A percentile compares a stretch with the other conserved stretches of the same genome.
These are phyloP conservation scores for Incumbomyces delicatus DNA, from an alignment of 2,329 filamentous ascomycete genomes.

Conservation along the genomic window DNA sequence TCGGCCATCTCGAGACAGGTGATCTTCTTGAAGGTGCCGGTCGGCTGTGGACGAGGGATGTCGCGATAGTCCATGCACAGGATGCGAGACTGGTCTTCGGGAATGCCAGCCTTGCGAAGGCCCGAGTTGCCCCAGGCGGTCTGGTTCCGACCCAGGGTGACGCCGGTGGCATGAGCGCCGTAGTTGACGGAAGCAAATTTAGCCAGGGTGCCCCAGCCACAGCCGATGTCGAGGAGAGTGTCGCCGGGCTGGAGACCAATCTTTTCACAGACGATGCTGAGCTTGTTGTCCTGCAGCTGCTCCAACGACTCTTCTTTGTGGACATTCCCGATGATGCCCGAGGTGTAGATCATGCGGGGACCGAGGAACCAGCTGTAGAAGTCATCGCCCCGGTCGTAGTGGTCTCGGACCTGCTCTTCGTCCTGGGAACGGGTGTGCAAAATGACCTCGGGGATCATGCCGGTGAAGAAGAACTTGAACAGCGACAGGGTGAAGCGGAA, in stretches of 20 bases:
- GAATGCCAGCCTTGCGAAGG: conserved; percentile 68
- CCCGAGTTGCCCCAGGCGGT: conserved; percentile 93
- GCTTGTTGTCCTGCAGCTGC: conserved; percentile 95
- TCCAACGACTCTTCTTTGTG: conserved; percentile 83
- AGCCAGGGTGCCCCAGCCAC: conserved; percentile 93
- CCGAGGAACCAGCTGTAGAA: conserved; percentile 99
- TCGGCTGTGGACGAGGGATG: conserved; percentile 59
- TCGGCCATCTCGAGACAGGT: conserved; percentile 98
- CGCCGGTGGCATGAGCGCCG: conserved; percentile 72
- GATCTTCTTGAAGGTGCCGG: conserved; percentile 82
- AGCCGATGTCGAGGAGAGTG: conserved; percentile 84
- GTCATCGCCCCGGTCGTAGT: conserved; percentile 96
- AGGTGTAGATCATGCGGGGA: conserved; percentile 98
- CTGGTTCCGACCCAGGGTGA: conserved; percentile 92
- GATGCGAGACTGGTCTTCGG: conserved; percentile 82
- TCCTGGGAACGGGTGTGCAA: conserved; percentile 90
- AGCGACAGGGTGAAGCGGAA: conserved; percentile 81
- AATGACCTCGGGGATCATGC: conserved; percentile 80
- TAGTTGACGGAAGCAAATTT: conserved; percentile 91
- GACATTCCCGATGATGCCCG: conserved; percentile 82
- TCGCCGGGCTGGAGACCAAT: conserved; percentile 75
- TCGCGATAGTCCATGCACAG: conserved; percentile 97
- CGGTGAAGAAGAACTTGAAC: conserved; percentile 79
- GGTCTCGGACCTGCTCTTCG: conserved; percentile 84
- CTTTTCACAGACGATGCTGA: conserved; percentile 92